phyloP scores from a whole-genome alignment of 1,139 yeast species.

The Pichia norvegensis region DNA sequence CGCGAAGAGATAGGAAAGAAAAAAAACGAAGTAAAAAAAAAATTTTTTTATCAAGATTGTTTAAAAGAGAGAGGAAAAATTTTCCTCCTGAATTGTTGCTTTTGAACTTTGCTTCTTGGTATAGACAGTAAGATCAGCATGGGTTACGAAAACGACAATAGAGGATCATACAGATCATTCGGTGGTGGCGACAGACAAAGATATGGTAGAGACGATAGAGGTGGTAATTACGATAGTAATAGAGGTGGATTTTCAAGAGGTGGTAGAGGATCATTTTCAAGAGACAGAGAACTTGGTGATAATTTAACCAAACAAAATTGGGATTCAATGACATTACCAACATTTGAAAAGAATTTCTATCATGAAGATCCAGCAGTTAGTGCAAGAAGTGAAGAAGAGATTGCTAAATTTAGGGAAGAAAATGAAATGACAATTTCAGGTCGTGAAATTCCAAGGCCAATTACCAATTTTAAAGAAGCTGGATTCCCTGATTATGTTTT shows the following conservation, averaged over 20 bases:
- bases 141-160: conserved; percentile 31
- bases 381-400: conserved; percentile 65
- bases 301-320: conserved; percentile 66
- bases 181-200: conserved; percentile 38
- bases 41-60: no score
- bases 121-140: conserved; percentile 15
- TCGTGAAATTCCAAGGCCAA: conserved; percentile 86
- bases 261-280: conserved; percentile 30
- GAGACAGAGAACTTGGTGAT: conserved; percentile 46
- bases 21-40: no score
- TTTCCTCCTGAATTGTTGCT: conserved; percentile 4
- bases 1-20: no score
- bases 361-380: conserved; percentile 75
- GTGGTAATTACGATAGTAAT: conserved; percentile 24
- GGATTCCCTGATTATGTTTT: conserved; percentile 94
- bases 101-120: background rate
- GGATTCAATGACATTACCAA: conserved; percentile 71
- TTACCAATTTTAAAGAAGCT: conserved; percentile 87
- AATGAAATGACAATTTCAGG: conserved; percentile 85
- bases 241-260: conserved; percentile 8
- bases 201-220: conserved; percentile 30
- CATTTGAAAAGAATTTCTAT: conserved; percentile 93
- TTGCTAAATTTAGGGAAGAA: conserved; percentile 66
- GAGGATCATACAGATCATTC: conserved; percentile 25
- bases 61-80: background rate